A percentile compares a stretch with the other conserved stretches of the same genome.
These are phyloP conservation scores for Yamadazyma jaroonii DNA, from an alignment of 1,139 yeast species.

Conservation along the genomic window DNA sequence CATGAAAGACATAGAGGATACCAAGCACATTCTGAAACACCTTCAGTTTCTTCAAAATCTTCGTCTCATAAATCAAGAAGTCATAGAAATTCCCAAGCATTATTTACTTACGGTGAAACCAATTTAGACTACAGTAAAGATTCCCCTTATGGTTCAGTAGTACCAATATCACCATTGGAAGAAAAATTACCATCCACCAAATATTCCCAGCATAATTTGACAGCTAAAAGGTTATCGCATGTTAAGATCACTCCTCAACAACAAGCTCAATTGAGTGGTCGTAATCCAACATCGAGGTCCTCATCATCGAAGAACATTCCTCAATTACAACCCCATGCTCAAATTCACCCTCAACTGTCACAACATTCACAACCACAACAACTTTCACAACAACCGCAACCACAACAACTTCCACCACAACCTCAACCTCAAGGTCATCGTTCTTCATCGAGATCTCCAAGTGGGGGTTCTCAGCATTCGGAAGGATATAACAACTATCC, in stretches of 20 bases:
- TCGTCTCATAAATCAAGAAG: slow-evolving; percentile 1
- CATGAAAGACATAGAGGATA: too few species aligned
- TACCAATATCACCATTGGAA: slow-evolving; percentile 14
- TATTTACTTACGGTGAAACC: slow-evolving; percentile 14
- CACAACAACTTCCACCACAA: slow-evolving; percentile 6
- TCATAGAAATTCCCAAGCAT: slow-evolving; percentile 14
- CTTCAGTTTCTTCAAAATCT: too few species aligned
- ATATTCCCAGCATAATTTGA: slow-evolving; percentile 17
- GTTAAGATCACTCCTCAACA: slow-evolving; percentile 9
- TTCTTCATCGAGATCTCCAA: background rate
- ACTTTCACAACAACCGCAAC: slow-evolving; percentile 5
- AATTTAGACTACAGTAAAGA: slow-evolving; percentile 12
- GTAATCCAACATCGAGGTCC: background rate
- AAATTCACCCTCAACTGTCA: slow-evolving; percentile 3
- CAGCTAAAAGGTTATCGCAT: slow-evolving; percentile 18
- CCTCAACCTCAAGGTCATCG: slow-evolving; percentile 1
- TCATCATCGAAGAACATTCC: slow-evolving; percentile 3
- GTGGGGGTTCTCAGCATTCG: background rate
- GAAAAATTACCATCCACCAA: slow-evolving; percentile 16
- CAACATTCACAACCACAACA: slow-evolving; percentile 6
- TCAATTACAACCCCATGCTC: slow-evolving; percentile 6
- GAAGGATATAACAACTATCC: background rate
- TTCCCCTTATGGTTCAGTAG: slow-evolving; percentile 17
- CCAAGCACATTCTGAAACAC: slow-evolving; percentile 3
- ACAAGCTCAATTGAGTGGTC: slow-evolving; percentile 2